Evolutionary conservation across 768 basidiomycete species (phyloP).

Genomic region (Amanita brunnescens): DNA sequence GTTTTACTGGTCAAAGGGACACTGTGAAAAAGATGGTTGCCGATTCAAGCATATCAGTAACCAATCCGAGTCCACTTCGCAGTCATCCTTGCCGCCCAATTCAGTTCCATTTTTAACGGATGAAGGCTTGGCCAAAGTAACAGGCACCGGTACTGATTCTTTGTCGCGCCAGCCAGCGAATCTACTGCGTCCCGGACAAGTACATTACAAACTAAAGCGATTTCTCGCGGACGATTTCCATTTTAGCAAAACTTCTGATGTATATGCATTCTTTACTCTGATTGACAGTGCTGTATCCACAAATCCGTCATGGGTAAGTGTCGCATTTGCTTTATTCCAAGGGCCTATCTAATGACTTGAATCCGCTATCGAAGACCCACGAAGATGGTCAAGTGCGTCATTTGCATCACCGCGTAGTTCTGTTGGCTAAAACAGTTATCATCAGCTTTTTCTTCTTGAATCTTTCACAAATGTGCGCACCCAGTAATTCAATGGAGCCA

Average conservation of each 20-base stretch:
- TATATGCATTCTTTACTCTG: constrained; percentile 37
- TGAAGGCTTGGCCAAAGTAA: constrained; percentile 34
- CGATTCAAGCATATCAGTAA: constrained; percentile 27
- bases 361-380: constrained; percentile 23
- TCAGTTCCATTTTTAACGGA: constrained; percentile 38
- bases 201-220: constrained; percentile 33
- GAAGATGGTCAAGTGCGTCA: constrained; percentile 43
- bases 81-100: constrained; percentile 12
- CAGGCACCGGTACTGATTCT: constrained; percentile 32
- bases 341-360: background rate
- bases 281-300: constrained; percentile 29
- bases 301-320: constrained; percentile 34
- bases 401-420: background rate
- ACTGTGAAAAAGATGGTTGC: constrained; percentile 38
- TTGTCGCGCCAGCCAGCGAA: constrained; percentile 28
- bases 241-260: constrained; percentile 30
- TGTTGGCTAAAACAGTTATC: background rate
- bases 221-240: constrained; percentile 35
- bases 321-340: background rate
- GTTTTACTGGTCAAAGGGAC: constrained; percentile 39
- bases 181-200: constrained; percentile 34
- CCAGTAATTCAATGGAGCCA: constrained; percentile 4
- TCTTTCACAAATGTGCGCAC: constrained; percentile 26
- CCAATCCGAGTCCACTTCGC: constrained; percentile 1
- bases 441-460: constrained; percentile 32